phyloP scores from a whole-genome alignment of 1,284 basidiomycete species.

The Lentinus polychrous region DNA sequence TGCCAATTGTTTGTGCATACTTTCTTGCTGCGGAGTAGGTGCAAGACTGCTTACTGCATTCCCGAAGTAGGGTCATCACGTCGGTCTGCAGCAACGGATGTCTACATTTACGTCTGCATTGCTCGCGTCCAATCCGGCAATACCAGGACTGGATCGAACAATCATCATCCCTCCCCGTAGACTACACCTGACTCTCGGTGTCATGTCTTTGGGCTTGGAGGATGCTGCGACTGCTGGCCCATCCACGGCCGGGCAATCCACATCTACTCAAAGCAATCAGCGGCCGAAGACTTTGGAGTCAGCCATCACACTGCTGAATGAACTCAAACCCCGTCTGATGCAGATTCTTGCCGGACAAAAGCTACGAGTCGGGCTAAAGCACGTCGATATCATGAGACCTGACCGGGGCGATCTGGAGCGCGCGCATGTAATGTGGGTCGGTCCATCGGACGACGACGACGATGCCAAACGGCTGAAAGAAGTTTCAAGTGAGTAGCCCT shows the following conservation, averaged over 20 bases:
- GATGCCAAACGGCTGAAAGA: slow-evolving; percentile 23
- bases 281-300: slow-evolving; percentile 30
- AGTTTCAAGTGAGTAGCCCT: slow-evolving; percentile 35
- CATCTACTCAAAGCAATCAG: not conserved
- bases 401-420: slow-evolving; percentile 28
- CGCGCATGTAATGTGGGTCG: slow-evolving; percentile 57
- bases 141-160: slow-evolving; percentile 51
- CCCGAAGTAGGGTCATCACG: slow-evolving; percentile 43
- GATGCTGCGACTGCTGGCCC: not conserved
- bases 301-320: slow-evolving; percentile 41
- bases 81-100: slow-evolving; percentile 33
- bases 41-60: not conserved
- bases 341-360: slow-evolving; percentile 17
- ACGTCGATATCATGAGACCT: slow-evolving; percentile 46
- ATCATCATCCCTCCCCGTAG: slow-evolving; percentile 56
- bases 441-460: slow-evolving; percentile 30
- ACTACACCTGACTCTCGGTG: slow-evolving; percentile 64
- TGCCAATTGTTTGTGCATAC: slow-evolving; percentile 15
- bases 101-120: slow-evolving; percentile 40
- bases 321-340: slow-evolving; percentile 38
- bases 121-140: slow-evolving; percentile 24
- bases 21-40: not conserved
- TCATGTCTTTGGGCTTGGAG: slow-evolving; percentile 45
- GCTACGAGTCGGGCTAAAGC: slow-evolving; percentile 40
- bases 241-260: not conserved